These are phyloP conservation scores for Trichocladium uniseriatum DNA, from an alignment of 495 filamentous ascomycete species.

Conservation along the genomic window DNA sequence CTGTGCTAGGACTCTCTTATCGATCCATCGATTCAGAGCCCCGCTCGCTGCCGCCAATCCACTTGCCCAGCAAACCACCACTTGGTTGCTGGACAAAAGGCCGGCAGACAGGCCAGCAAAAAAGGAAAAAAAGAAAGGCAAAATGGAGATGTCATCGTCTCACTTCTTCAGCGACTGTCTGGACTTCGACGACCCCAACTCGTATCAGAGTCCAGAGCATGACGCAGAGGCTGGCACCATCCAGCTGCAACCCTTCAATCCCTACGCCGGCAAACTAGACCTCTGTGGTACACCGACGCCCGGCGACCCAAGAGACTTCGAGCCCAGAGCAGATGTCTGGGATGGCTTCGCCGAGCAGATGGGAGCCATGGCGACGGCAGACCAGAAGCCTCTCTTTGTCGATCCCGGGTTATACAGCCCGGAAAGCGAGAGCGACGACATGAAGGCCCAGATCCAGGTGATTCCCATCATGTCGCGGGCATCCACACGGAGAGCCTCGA, in stretches of 20 bases:
- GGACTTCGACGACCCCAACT: slow-evolving; percentile 17
- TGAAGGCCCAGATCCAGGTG: slow-evolving; percentile 15
- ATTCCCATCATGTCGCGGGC: slow-evolving; percentile 12
- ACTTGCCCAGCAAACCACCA: no score
- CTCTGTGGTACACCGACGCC: slow-evolving; percentile 2
- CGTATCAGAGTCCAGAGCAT: slow-evolving; percentile 18
- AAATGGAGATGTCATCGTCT: slow-evolving; percentile 22
- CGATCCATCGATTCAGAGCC: no score
- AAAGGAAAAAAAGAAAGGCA: neutral
- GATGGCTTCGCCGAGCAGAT: slow-evolving; percentile 14
- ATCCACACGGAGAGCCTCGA: slow-evolving; percentile 19
- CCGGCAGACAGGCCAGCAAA: neutral
- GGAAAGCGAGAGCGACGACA: slow-evolving; percentile 15
- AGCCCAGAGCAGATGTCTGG: slow-evolving; percentile 8
- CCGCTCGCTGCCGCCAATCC: no score
- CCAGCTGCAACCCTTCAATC: slow-evolving; percentile 10
- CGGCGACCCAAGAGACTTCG: neutral
- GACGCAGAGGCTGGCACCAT: slow-evolving; percentile 5
- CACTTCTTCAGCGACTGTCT: slow-evolving; percentile 26
- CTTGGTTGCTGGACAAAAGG: no score
- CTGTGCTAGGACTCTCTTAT: no score
- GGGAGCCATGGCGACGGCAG: slow-evolving; percentile 8
- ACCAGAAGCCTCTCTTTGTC: slow-evolving; percentile 18
- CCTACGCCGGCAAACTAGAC: slow-evolving; percentile 9
- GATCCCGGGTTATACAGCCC: slow-evolving; percentile 19